Percentiles rank a stretch among this genome's conserved stretches.
Conservation (phyloP, 2,329 filamentous ascomycete genomes). For the Cladophialophora yegresii region DNA sequence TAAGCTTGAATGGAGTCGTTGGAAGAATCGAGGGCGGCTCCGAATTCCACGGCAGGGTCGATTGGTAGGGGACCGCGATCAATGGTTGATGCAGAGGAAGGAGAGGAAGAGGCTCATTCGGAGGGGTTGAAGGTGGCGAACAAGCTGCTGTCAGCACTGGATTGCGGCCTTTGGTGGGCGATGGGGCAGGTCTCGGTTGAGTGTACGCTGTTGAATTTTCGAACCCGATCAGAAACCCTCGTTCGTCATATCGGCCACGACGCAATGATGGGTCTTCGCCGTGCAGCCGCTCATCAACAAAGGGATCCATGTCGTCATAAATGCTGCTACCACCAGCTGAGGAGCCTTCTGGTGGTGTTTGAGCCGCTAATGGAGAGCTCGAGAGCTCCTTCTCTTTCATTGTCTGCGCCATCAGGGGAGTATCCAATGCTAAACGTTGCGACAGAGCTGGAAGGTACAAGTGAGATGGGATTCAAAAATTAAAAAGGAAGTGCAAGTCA, state of each 20-base stretch:
- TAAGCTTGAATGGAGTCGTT: slow-evolving; percentile 5
- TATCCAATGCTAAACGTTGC: background rate
- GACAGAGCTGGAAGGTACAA: background rate
- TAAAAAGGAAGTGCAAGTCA: background rate
- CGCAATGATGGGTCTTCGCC: background rate
- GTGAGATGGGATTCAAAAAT: background rate
- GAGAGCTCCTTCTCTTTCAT: background rate
- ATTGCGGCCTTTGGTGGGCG: background rate
- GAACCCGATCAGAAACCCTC: slow-evolving; percentile 9
- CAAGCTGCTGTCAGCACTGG: background rate
- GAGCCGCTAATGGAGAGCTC: background rate
- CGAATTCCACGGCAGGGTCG: background rate
- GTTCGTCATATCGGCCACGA: slow-evolving; percentile 2
- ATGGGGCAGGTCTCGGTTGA: slow-evolving; percentile 5
- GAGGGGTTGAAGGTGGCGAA: background rate
- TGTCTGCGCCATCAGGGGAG: background rate
- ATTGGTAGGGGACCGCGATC: slow-evolving; percentile 5
- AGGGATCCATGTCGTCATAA: background rate
- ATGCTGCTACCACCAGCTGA: background rate
- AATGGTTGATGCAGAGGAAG: background rate
- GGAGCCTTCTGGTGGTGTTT: background rate
- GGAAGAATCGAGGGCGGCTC: background rate
- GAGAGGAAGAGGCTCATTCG: background rate
- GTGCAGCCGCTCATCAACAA: slow-evolving; percentile 3
- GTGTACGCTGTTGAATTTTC: slow-evolving; percentile 6